phyloP scores from a whole-genome alignment of 352 stramenopile species.

The Phytophthora meadii region DNA sequence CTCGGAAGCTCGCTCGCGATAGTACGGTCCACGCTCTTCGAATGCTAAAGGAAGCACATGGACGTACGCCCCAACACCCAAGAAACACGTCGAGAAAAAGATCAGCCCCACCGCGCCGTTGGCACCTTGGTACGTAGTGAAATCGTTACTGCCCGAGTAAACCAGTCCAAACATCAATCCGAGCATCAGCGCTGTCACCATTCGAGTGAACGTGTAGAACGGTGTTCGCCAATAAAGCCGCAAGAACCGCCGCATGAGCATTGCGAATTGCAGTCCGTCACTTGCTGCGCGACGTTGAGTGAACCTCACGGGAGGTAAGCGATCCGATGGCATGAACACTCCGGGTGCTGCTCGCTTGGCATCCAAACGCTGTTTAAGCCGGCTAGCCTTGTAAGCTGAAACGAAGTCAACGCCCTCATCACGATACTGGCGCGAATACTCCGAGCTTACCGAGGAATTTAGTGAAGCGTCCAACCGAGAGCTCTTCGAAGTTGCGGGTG shows the following conservation, averaged over 20 bases:
- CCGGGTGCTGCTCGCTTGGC: conserved; percentile 37
- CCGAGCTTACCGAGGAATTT: conserved; percentile 30
- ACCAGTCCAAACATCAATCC: conserved; percentile 56
- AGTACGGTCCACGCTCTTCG: conserved; percentile 90
- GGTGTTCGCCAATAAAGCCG: conserved; percentile 89
- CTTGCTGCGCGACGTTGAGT: conserved; percentile 39
- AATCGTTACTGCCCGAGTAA: conserved; percentile 47
- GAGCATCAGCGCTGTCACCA: conserved; percentile 45
- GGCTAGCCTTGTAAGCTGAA: conserved; percentile 40
- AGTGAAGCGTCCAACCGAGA: conserved; percentile 23
- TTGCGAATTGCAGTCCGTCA: conserved; percentile 40
- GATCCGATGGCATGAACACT: conserved; percentile 44
- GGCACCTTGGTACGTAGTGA: conserved; percentile 48
- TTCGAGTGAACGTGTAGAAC: conserved; percentile 77
- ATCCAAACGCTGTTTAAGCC: conserved; percentile 39
- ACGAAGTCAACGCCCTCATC: conserved; percentile 44
- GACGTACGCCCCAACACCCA: conserved; percentile 71
- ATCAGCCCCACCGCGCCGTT: conserved; percentile 70
- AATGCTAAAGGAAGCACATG: conserved; percentile 77
- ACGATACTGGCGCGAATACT: conserved; percentile 17
- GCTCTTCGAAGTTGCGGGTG: conserved; percentile 4
- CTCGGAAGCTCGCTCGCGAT: conserved; percentile 89
- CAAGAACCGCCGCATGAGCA: conserved; percentile 63
- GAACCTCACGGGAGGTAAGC: conserved; percentile 36
- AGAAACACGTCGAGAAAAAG: conserved; percentile 84